Conservation (phyloP, 2,329 filamentous ascomycete genomes). For the Calonectria henricotiae region DNA sequence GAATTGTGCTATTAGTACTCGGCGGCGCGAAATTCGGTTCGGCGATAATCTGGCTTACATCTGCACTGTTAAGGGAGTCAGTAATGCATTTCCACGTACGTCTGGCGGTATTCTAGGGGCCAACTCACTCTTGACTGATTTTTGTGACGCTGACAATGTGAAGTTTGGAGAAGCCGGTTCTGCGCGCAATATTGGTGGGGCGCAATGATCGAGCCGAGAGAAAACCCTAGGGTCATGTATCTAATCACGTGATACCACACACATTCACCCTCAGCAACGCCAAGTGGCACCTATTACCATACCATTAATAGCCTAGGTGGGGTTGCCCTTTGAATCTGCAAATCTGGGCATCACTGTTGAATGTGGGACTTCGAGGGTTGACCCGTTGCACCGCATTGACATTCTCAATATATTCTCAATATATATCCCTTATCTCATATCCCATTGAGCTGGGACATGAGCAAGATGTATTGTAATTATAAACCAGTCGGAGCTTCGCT, state of each 20-base stretch:
- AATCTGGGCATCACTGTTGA: background rate
- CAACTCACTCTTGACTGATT: slow-evolving; percentile 74
- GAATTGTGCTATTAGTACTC: slow-evolving; percentile 56
- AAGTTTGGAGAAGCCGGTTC: slow-evolving; percentile 58
- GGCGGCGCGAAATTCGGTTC: slow-evolving; percentile 47
- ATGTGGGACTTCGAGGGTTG: background rate
- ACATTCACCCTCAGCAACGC: background rate
- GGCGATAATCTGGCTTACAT: slow-evolving; percentile 76
- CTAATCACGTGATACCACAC: slow-evolving; percentile 52
- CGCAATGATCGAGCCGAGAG: slow-evolving; percentile 53
- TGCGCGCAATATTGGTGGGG: slow-evolving; percentile 65
- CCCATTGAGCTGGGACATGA: too few relatives aligned
- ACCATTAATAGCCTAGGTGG: background rate
- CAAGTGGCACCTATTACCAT: background rate
- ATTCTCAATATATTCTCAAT: too few relatives aligned
- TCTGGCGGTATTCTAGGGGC: slow-evolving; percentile 39
- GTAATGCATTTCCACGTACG: slow-evolving; percentile 42
- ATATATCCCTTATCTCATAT: too few relatives aligned
- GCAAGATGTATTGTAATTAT: too few relatives aligned
- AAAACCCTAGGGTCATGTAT: slow-evolving; percentile 59
- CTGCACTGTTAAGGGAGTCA: slow-evolving; percentile 77
- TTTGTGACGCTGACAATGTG: slow-evolving; percentile 67
- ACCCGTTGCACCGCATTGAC: background rate
- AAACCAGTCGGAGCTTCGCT: too few relatives aligned
- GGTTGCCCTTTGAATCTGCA: background rate